Percentiles rank a stretch among this genome's conserved stretches.
phyloP scores from a whole-genome alignment of 768 basidiomycete genomes.

The Gelatoporia subvermispora region DNA sequence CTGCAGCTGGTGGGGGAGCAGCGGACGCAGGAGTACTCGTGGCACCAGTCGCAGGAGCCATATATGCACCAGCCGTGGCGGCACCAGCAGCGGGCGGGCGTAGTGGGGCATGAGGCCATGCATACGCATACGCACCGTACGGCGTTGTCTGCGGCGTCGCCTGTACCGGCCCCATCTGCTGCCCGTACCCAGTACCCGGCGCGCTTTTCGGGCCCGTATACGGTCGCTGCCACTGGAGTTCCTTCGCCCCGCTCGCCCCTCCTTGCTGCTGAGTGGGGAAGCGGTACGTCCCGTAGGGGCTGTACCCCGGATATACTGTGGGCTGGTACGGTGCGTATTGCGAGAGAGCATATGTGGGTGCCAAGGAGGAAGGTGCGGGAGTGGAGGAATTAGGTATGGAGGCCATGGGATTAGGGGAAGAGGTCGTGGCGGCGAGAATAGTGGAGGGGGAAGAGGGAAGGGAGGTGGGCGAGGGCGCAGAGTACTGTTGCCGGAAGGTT shows the following conservation, averaged over 20 bases:
- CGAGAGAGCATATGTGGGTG: slow-evolving; percentile 3
- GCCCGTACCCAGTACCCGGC: too few relatives aligned
- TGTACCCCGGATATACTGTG: neutral
- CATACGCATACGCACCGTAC: neutral
- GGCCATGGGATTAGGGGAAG: too few relatives aligned
- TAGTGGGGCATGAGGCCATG: too few relatives aligned
- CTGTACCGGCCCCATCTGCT: neutral
- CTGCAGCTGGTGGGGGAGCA: too few relatives aligned
- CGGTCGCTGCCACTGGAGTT: slow-evolving; percentile 32
- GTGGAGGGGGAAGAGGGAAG: too few relatives aligned
- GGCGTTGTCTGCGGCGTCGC: neutral
- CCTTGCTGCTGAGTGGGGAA: neutral
- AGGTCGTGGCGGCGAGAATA: too few relatives aligned
- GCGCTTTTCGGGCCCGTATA: slow-evolving; percentile 24
- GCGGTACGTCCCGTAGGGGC: slow-evolving; percentile 2
- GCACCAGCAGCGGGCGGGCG: too few relatives aligned
- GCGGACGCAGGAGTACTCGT: too few relatives aligned
- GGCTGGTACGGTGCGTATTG: neutral
- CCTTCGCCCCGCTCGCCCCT: neutral
- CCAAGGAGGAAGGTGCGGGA: neutral
- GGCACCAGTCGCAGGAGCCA: too few relatives aligned
- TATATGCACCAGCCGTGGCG: too few relatives aligned
- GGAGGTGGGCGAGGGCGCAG: too few relatives aligned
- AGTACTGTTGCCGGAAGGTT: neutral
- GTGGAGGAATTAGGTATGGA: too few relatives aligned